Conservation (phyloP, 2,329 filamentous ascomycete species). For the Nemania abortiva region DNA sequence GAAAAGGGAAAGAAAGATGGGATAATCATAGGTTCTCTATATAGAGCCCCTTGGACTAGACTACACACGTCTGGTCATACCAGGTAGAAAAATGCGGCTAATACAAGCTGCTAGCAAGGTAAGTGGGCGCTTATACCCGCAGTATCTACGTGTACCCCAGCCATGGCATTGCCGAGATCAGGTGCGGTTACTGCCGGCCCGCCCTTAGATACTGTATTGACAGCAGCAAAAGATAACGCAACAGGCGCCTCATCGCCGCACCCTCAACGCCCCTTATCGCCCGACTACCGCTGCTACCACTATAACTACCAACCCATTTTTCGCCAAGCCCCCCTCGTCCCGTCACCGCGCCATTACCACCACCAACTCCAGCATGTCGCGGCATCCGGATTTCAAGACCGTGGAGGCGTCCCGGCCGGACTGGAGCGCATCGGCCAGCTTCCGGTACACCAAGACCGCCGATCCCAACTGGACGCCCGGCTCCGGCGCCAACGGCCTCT, state of each 20-base stretch:
- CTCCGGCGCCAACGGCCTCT: constrained; percentile 70
- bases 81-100: constrained; percentile 12
- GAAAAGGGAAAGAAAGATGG: too few relatives aligned
- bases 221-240: constrained; percentile 1
- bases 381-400: constrained; percentile 80
- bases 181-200: constrained; percentile 30
- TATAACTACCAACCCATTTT: background rate
- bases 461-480: constrained; percentile 75
- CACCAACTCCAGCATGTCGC: constrained; percentile 46
- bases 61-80: too few relatives aligned
- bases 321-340: background rate
- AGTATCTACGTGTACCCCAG: constrained; percentile 23
- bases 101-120: constrained; percentile 13
- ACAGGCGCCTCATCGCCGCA: background rate
- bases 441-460: constrained; percentile 72
- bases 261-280: background rate
- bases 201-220: too few relatives aligned
- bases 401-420: constrained; percentile 75
- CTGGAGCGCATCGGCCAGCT: constrained; percentile 63
- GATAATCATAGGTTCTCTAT: too few relatives aligned
- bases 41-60: too few relatives aligned
- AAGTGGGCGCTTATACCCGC: background rate
- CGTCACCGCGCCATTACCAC: constrained; percentile 8
- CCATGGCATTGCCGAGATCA: constrained; percentile 2
- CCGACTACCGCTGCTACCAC: background rate